phyloP scores from a whole-genome alignment of 441 rosid species.

The Eruca vesicaria region DNA sequence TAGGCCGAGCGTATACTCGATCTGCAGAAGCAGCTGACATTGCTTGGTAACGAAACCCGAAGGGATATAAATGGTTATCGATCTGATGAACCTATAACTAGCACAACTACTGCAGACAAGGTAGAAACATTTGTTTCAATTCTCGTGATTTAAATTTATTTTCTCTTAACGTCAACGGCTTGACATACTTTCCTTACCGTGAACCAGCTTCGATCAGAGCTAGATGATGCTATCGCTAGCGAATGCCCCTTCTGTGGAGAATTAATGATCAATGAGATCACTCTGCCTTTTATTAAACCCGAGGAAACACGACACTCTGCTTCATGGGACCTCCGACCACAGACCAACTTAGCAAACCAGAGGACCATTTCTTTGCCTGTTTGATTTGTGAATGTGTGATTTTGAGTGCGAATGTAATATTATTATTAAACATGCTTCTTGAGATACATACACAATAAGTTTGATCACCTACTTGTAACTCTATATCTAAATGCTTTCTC shows the following conservation, averaged over 20 bases:
- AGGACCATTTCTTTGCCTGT: conserved; percentile 66
- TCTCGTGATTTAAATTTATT: too few species aligned
- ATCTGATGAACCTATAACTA: conserved; percentile 60
- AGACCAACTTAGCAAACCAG: conserved; percentile 53
- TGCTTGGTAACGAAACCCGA: conserved; percentile 71
- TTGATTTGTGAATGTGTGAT: conserved; percentile 37
- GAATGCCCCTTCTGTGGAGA: conserved; percentile 99
- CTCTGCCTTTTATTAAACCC: conserved; percentile 64
- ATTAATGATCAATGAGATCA: conserved; percentile 82
- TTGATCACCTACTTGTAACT: conserved; percentile 13
- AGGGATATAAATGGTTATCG: conserved; percentile 61
- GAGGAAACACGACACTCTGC: conserved; percentile 68
- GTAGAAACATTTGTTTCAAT: conserved; percentile 32
- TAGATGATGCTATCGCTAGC: conserved; percentile 93
- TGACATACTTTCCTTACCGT: conserved; percentile 19
- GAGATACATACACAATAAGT: conserved; percentile 23
- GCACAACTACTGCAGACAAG: conserved; percentile 77
- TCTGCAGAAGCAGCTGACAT: conserved; percentile 88
- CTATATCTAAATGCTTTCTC: not conserved
- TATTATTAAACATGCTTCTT: conserved; percentile 26
- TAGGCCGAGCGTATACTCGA: conserved; percentile 88
- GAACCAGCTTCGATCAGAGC: conserved; percentile 82
- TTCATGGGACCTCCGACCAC: conserved; percentile 90
- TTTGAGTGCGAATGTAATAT: conserved; percentile 15
- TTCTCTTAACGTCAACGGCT: not conserved